Base-by-base conservation (phyloP, 139 green algal species). In the Tetratostichococcus sp. region DNA sequence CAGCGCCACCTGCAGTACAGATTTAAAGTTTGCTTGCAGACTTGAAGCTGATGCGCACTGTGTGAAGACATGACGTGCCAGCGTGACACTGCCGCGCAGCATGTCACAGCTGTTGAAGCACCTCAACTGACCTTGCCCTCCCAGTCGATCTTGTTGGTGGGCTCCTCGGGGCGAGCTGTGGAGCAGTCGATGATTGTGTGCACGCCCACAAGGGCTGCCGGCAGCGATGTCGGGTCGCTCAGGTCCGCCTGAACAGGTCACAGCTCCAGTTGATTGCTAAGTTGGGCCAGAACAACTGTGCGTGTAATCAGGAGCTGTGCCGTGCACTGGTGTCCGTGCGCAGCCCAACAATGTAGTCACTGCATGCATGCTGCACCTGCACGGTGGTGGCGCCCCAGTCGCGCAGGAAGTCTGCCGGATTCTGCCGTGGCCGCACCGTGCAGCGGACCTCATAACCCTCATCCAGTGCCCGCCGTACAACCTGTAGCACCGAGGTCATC, bases 381-480 rank as follows among this genome's bases (percentile, higher is more conserved):
- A 98, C 94, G 4, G 91, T 95, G 31, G 89, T 96, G 16, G 96
- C 96, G 32, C 96, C 96, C 96, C 96, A 99, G 78, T 99, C 96
- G 17, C 96, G 85, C 62, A 99, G 84, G 79, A 99, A 99, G 81
- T 99, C 96, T 35, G 96, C 96, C 19, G 96, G 95, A 59, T 89
- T 95, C 68, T 89, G 82, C 25, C 95, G 84, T 6, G 96, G 93
- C 35, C 95, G 81, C 30, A 99, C 96, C 17, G 98, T 90, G 86
- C 94, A 98, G 34, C 96, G 90, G 22, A 81, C 82, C 39, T 98
- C 95, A 81, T 99, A 99, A 43, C 96, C 96, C 81, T 98, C 96
- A 70, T 99, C 96, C 65, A 99, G 84, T 0, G 94, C 94, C 30
- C 88, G 85, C 31, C 96, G 88, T 59, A 99, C 96, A 4, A 99